A percentile compares a stretch with the other conserved stretches of the same genome.
These are phyloP conservation scores for Dendrobium catenatum DNA, from an alignment of 106 monocot genomes.

Conservation along the genomic window DNA sequence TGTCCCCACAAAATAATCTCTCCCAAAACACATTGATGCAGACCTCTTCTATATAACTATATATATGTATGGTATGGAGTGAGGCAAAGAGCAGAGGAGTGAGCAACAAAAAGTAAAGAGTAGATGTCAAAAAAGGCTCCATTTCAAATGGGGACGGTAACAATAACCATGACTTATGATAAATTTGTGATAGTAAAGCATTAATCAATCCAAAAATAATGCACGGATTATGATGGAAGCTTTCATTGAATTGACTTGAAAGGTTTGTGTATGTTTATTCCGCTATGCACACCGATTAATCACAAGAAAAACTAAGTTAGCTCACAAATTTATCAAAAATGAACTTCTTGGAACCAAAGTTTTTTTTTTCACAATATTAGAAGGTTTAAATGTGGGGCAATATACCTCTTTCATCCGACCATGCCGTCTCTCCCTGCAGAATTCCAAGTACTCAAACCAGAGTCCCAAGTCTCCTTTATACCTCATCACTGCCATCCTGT, in stretches of 20 bases:
- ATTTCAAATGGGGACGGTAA: no score
- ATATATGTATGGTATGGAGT: neutral
- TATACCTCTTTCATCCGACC: constrained; percentile 77
- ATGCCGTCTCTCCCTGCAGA: constrained; percentile 50
- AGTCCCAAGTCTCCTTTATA: constrained; percentile 71
- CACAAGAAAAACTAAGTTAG: neutral
- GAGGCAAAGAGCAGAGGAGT: no score
- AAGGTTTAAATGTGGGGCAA: neutral
- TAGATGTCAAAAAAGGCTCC: no score
- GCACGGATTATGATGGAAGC: neutral
- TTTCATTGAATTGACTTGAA: neutral
- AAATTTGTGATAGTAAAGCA: no score
- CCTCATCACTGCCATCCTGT: constrained; percentile 37
- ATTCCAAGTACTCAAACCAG: constrained; percentile 88
- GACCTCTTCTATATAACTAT: neutral
- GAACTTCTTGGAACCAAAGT: neutral
- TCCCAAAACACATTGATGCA: neutral
- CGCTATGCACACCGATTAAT: neutral
- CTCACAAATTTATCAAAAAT: neutral
- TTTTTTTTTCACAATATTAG: neutral
- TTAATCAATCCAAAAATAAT: neutral
- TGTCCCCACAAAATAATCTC: no score
- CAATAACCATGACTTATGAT: no score
- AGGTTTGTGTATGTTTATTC: neutral
- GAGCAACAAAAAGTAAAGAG: no score